phyloP scores from a whole-genome alignment of 1,139 yeast species.

The Zygoascus hellenicus region DNA sequence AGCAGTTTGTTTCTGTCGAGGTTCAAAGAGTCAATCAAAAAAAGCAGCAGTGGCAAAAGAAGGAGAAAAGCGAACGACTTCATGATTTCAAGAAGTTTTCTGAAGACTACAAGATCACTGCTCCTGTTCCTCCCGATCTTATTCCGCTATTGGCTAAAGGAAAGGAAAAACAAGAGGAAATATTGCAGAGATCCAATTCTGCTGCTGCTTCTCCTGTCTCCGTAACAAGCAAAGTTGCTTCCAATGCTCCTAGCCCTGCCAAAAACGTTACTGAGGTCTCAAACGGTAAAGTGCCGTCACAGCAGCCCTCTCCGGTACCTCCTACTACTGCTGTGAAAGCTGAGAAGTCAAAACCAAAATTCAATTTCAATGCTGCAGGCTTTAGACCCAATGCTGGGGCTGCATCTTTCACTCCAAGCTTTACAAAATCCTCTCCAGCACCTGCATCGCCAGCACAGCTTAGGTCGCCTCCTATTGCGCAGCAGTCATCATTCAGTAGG shows the following conservation, averaged over 20 bases:
- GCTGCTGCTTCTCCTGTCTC: constrained; percentile 12
- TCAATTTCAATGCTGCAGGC: constrained; percentile 53
- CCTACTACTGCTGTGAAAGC: constrained; percentile 10
- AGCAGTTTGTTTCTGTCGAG: constrained; percentile 34
- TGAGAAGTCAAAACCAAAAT: constrained; percentile 32
- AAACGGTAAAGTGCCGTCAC: neutral
- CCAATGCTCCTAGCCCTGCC: neutral
- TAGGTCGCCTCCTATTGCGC: constrained; percentile 24
- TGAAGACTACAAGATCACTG: constrained; percentile 63
- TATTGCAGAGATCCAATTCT: constrained; percentile 5
- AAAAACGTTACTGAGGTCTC: constrained; percentile 12
- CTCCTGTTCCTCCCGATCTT: constrained; percentile 60
- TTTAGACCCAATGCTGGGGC: constrained; percentile 71
- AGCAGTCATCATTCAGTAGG: constrained; percentile 18
- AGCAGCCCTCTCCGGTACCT: constrained; percentile 11
- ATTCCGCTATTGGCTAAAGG: constrained; percentile 71
- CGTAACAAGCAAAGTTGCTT: neutral
- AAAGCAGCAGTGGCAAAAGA: constrained; percentile 29
- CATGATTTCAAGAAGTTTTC: constrained; percentile 80
- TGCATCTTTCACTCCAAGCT: constrained; percentile 60
- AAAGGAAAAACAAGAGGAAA: constrained; percentile 30
- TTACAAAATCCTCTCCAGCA: constrained; percentile 36
- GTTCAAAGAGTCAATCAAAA: constrained; percentile 29
- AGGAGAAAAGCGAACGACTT: constrained; percentile 46
- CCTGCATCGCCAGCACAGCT: constrained; percentile 15